Evolutionary conservation across 2,329 filamentous ascomycete genomes (phyloP).

Genomic region (Sordariomycetes sp.): DNA sequence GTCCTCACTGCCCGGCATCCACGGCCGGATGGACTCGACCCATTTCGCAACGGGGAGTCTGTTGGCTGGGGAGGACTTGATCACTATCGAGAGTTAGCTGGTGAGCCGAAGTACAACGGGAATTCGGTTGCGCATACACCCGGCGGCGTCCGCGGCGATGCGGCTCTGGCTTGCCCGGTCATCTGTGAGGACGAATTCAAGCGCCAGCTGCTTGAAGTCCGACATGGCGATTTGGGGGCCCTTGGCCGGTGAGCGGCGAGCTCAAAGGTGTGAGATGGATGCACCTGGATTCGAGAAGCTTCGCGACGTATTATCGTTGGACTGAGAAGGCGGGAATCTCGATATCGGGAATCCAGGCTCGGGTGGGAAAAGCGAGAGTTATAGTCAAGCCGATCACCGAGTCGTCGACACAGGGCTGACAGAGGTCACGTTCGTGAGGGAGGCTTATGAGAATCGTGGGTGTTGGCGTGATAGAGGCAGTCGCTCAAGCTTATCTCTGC

Average conservation of each 20-base stretch:
- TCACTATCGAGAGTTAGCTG: conserved; percentile 9
- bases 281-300: neutral
- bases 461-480: too few relatives aligned
- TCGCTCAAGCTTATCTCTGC: neutral
- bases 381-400: too few relatives aligned
- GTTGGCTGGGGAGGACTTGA: conserved; percentile 29
- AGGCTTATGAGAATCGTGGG: too few relatives aligned
- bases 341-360: neutral
- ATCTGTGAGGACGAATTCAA: conserved; percentile 43
- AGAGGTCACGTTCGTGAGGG: too few relatives aligned
- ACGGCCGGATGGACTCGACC: conserved; percentile 43
- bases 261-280: neutral
- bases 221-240: conserved; percentile 25
- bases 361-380: too few relatives aligned
- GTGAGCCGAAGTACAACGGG: neutral
- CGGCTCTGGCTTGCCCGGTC: conserved; percentile 26
- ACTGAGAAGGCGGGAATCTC: too few relatives aligned
- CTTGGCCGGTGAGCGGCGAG: neutral
- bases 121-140: conserved; percentile 16
- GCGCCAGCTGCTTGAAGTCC: conserved; percentile 38
- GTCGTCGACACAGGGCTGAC: too few relatives aligned
- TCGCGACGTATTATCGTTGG: neutral
- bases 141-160: conserved; percentile 34
- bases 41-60: conserved; percentile 39
- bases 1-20: conserved; percentile 34